phyloP scores from a whole-genome alignment of 1,284 basidiomycete genomes.

The Melampsora americana region DNA sequence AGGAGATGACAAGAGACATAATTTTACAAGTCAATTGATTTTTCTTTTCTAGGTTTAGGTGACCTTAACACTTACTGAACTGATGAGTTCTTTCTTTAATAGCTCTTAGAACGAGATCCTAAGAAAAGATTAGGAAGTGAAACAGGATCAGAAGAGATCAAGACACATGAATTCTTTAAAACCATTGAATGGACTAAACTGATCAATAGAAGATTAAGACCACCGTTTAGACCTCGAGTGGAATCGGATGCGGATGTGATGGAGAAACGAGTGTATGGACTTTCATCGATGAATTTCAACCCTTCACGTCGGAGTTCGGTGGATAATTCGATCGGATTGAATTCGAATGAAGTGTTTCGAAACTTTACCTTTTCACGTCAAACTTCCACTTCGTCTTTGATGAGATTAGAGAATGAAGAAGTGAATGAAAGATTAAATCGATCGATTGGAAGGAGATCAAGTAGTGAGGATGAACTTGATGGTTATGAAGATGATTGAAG shows the following conservation, averaged over 20 bases:
- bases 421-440: too few relatives aligned
- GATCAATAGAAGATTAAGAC: conserved; percentile 82
- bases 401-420: too few relatives aligned
- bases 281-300: neutral
- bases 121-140: conserved; percentile 89
- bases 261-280: neutral
- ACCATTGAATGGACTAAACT: conserved; percentile 85
- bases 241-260: conserved; percentile 72
- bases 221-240: conserved; percentile 96
- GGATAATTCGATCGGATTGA: neutral
- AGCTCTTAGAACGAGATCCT: conserved; percentile 94
- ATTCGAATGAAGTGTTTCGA: neutral
- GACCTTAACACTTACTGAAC: neutral
- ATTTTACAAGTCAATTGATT: conserved; percentile 25
- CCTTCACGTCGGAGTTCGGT: conserved; percentile 29
- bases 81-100: neutral
- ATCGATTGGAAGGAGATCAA: too few relatives aligned
- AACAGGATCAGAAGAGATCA: conserved; percentile 86
- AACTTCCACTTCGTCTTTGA: neutral
- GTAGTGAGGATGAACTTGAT: too few relatives aligned
- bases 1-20: conserved; percentile 29
- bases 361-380: neutral
- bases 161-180: conserved; percentile 93
- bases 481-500: too few relatives aligned
- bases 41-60: neutral